phyloP scores from a whole-genome alignment of 768 basidiomycete genomes.

The Xerocomus brunneocitrinus region DNA sequence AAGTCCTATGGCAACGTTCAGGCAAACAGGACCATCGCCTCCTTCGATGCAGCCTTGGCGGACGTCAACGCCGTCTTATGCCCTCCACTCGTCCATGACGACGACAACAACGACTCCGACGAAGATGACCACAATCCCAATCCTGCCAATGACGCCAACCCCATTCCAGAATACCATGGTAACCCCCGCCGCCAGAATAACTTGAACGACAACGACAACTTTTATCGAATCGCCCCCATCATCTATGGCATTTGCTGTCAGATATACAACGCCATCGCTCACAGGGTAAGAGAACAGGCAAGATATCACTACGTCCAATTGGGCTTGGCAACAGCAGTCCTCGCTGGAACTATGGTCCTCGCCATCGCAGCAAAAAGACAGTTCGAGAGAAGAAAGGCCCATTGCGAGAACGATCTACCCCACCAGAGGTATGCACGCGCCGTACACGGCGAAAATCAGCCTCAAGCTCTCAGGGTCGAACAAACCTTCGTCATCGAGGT shows the following conservation, averaged over 20 bases:
- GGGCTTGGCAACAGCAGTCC: background rate
- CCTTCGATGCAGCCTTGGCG: background rate
- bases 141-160: too few relatives aligned
- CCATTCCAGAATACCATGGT: too few relatives aligned
- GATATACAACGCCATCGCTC: slow-evolving; percentile 3
- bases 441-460: background rate
- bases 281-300: background rate
- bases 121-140: too few relatives aligned
- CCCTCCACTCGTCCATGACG: background rate
- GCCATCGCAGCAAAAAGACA: background rate
- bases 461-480: slow-evolving; percentile 1
- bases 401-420: background rate
- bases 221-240: too few relatives aligned
- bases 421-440: background rate
- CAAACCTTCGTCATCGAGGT: slow-evolving; percentile 1
- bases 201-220: too few relatives aligned
- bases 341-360: background rate
- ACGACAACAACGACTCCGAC: too few relatives aligned
- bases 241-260: background rate
- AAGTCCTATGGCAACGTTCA: slow-evolving; percentile 1
- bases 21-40: rapidly evolving
- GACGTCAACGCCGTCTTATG: background rate
- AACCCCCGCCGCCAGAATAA: too few relatives aligned
- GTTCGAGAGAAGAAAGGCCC: background rate
- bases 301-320: slow-evolving; percentile 5